Conservation (phyloP, 2,329 filamentous ascomycete species). For the Phialophora verrucosa region DNA sequence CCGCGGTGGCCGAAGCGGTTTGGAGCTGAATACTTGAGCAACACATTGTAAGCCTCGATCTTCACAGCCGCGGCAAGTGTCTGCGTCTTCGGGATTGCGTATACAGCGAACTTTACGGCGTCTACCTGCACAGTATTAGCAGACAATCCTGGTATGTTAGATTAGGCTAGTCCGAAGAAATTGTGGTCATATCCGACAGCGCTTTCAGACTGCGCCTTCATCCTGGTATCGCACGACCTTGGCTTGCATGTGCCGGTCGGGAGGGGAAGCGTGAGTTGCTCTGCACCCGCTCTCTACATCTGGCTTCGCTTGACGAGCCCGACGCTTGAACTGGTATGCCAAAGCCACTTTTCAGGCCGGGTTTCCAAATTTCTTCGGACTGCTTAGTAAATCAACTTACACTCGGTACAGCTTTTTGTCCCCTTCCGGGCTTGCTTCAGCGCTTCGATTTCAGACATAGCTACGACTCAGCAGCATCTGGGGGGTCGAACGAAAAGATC, state of each 20-base stretch:
- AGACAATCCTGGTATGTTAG: neutral
- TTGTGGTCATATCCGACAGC: neutral
- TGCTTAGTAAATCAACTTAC: constrained; percentile 16
- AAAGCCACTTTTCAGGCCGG: neutral
- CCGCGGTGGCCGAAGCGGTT: constrained; percentile 4
- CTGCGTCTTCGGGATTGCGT: constrained; percentile 22
- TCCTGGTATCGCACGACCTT: neutral
- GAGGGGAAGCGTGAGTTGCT: neutral
- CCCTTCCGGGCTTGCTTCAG: constrained; percentile 20
- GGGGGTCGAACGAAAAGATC: neutral
- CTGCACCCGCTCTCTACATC: neutral
- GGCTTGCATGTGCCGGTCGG: neutral
- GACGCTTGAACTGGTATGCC: neutral
- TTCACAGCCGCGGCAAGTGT: constrained; percentile 31
- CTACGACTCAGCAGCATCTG: neutral
- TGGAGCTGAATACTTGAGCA: constrained; percentile 22
- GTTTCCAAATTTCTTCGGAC: constrained; percentile 1
- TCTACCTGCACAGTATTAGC: constrained; percentile 28
- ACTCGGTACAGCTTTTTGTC: constrained; percentile 32
- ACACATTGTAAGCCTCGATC: constrained; percentile 28
- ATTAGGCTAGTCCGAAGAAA: neutral
- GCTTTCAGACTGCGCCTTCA: neutral
- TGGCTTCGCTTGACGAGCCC: neutral
- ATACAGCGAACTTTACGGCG: constrained; percentile 33
- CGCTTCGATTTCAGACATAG: constrained; percentile 19